These are phyloP conservation scores for Eucalyptus polybractea DNA, from an alignment of 345 rosid genomes.

Conservation along the genomic window DNA sequence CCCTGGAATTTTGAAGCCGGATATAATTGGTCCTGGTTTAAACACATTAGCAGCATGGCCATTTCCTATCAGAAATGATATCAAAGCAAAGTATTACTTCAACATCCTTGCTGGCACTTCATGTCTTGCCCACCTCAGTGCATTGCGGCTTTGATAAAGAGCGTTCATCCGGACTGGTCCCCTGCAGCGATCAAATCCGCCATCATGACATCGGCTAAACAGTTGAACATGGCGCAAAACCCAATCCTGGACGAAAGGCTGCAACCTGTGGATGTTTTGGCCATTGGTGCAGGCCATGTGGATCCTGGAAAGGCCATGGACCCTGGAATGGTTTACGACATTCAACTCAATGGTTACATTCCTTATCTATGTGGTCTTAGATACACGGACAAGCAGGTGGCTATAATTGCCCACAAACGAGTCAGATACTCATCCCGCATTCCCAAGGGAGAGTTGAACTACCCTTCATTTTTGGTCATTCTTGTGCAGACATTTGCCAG, in stretches of 20 bases:
- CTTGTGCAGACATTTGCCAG: slow-evolving; percentile 20
- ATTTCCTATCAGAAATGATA: not conserved
- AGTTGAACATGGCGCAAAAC: too few relatives aligned
- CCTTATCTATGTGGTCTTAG: slow-evolving; percentile 26
- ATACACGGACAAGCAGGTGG: slow-evolving; percentile 8
- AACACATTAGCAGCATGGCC: not conserved
- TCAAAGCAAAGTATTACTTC: not conserved
- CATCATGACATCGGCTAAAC: too few relatives aligned
- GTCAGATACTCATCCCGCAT: slow-evolving; percentile 1
- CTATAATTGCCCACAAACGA: not conserved
- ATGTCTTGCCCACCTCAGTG: not conserved
- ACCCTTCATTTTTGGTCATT: slow-evolving; percentile 29
- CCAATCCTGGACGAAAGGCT: too few relatives aligned
- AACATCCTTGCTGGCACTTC: not conserved
- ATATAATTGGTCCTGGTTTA: not conserved
- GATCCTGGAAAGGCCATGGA: slow-evolving; percentile 5
- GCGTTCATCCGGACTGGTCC: accelerated
- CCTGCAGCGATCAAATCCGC: too few relatives aligned
- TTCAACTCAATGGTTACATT: slow-evolving; percentile 25
- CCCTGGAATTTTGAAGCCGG: not conserved
- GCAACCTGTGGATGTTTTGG: too few relatives aligned
- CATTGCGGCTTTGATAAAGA: not conserved
- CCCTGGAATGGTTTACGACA: slow-evolving; percentile 39
- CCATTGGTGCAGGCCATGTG: too few relatives aligned
- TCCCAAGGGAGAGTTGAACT: slow-evolving; percentile 17